Evolutionary conservation across 345 rosid species (phyloP).

Genomic region (Limnanthes douglasii): DNA sequence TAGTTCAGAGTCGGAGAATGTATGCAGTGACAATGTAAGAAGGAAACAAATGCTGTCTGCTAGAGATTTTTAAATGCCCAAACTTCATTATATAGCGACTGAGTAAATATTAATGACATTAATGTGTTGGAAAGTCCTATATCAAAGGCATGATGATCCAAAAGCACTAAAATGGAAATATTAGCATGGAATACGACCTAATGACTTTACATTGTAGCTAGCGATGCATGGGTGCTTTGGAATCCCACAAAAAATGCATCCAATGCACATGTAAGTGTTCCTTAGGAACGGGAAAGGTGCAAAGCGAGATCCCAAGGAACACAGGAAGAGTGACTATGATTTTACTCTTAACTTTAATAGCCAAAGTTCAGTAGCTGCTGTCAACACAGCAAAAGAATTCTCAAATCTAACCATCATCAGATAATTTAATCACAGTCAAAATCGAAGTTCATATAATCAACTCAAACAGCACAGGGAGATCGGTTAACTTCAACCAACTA

Average conservation of each 20-base stretch:
- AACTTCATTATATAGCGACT: too few relatives aligned
- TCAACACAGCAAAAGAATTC: not conserved
- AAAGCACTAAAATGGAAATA: not conserved
- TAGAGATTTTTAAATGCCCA: too few relatives aligned
- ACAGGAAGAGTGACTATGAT: too few relatives aligned
- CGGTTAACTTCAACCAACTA: not conserved
- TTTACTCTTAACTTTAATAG: not conserved
- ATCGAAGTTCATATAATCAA: not conserved
- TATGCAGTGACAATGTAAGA: too few relatives aligned
- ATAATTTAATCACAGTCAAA: not conserved
- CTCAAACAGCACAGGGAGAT: not conserved
- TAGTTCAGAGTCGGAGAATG: slow-evolving; percentile 10
- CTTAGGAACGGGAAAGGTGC: too few relatives aligned
- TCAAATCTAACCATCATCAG: not conserved
- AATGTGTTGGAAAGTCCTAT: too few relatives aligned
- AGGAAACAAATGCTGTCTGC: too few relatives aligned
- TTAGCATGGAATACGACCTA: not conserved
- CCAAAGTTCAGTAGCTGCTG: not conserved
- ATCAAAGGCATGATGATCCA: too few relatives aligned
- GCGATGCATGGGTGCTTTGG: not conserved
- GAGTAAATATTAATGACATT: too few relatives aligned
- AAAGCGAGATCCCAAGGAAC: too few relatives aligned
- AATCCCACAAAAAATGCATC: not conserved
- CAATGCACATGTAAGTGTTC: not conserved
- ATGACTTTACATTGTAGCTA: not conserved